Conservation (phyloP, 2,329 filamentous ascomycete genomes). For the Lachnellula cervina region DNA sequence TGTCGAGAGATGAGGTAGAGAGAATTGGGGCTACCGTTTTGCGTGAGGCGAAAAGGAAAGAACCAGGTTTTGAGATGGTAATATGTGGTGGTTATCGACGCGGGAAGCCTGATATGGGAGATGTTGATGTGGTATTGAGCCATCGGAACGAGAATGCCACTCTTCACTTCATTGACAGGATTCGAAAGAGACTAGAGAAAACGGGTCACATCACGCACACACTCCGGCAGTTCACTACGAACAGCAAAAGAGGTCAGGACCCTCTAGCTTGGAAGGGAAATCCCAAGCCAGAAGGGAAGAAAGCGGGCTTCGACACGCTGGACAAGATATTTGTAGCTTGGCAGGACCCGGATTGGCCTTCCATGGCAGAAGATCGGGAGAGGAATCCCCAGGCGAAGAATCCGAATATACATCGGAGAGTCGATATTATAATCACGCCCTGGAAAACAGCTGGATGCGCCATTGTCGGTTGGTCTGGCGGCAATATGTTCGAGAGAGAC, state of each 20-base stretch:
- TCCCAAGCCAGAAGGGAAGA: conserved; percentile 20
- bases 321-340: conserved; percentile 93
- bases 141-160: conserved; percentile 70
- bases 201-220: conserved; percentile 73
- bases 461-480: conserved; percentile 81
- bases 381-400: conserved; percentile 45
- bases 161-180: conserved; percentile 61
- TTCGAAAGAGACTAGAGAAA: conserved; percentile 65
- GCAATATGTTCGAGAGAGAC: conserved; percentile 85
- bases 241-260: conserved; percentile 66
- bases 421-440: conserved; percentile 86
- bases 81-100: conserved; percentile 65
- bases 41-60: conserved; percentile 59
- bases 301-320: conserved; percentile 75
- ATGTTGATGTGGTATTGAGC: conserved; percentile 81
- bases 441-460: conserved; percentile 89
- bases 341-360: conserved; percentile 61
- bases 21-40: conserved; percentile 60
- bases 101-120: conserved; percentile 62
- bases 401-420: conserved; percentile 71
- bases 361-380: conserved; percentile 31
- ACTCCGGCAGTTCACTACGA: conserved; percentile 63
- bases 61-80: conserved; percentile 51
- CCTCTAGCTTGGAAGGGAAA: conserved; percentile 50
- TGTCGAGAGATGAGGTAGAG: conserved; percentile 70